Evolutionary conservation across 106 monocot genomes (phyloP).

Genomic region (Phalaenopsis equestris): DNA sequence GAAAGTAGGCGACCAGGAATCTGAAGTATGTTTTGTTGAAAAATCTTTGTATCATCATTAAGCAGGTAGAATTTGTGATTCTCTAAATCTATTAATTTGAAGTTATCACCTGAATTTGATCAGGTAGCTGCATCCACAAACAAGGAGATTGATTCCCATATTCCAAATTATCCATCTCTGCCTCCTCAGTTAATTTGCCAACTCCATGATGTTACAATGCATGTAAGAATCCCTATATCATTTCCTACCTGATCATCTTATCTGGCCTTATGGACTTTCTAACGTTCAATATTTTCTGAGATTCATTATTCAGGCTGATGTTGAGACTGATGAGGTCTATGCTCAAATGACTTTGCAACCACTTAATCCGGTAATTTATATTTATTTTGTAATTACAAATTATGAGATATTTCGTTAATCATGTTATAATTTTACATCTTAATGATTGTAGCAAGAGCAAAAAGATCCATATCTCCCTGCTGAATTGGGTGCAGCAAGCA

Average conservation of each 20-base stretch:
- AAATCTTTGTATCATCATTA: neutral
- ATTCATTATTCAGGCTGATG: conserved; percentile 63
- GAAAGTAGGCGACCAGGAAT: neutral
- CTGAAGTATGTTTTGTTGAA: neutral
- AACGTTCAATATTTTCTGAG: neutral
- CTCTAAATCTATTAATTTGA: neutral
- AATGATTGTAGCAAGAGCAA: conserved; percentile 53
- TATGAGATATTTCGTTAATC: neutral
- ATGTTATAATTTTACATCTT: neutral
- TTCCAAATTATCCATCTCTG: conserved; percentile 83
- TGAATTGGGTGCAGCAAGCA: conserved; percentile 50
- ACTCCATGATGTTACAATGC: conserved; percentile 91
- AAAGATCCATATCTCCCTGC: conserved; percentile 70
- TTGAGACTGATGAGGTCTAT: conserved; percentile 94
- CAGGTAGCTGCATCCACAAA: conserved; percentile 92
- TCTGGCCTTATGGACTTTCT: neutral
- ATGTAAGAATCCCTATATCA: conserved; percentile 37
- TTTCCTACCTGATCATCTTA: neutral
- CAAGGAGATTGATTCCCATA: conserved; percentile 81
- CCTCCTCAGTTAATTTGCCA: conserved; percentile 89
- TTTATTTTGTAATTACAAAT: neutral
- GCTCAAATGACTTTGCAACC: conserved; percentile 96
- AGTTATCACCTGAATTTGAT: neutral
- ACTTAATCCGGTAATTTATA: conserved; percentile 47
- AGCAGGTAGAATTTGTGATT: neutral